Evolutionary conservation across 768 basidiomycete species (phyloP).

Genomic region (Mycena filopes): DNA sequence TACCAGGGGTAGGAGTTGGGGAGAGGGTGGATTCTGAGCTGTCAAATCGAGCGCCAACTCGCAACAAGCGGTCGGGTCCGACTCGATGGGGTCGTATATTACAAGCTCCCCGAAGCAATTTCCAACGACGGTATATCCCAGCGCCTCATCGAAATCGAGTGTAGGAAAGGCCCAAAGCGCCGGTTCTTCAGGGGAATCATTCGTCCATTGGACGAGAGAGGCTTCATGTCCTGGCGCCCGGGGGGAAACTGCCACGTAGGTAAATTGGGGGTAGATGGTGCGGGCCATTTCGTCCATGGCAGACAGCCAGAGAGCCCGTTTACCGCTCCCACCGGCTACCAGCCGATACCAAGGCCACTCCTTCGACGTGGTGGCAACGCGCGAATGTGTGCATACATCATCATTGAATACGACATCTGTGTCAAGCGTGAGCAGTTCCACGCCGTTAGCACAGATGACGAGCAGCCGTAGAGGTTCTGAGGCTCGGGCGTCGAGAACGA

Average conservation of each 20-base stretch:
- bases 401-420: not conserved
- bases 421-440: not conserved
- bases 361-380: not conserved
- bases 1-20: too few relatives aligned
- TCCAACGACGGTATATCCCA: too few relatives aligned
- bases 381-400: not conserved
- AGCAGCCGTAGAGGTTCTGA: not conserved
- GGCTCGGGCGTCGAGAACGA: not conserved
- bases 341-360: constrained; percentile 2
- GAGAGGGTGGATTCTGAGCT: too few relatives aligned
- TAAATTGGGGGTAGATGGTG: not conserved
- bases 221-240: not conserved
- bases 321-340: not conserved
- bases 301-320: not conserved
- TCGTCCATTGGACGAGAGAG: constrained; percentile 1
- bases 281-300: too few relatives aligned
- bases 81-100: constrained; percentile 19
- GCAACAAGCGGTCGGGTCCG: not conserved
- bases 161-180: constrained; percentile 24
- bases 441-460: not conserved
- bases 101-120: constrained; percentile 28
- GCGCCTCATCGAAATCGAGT: constrained; percentile 28
- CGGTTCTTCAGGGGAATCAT: not conserved
- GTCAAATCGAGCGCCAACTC: not conserved
- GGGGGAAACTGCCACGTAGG: not conserved